Evolutionary conservation across 2,329 filamentous ascomycete species (phyloP).

Genomic region (Macroventuria anomochaeta): DNA sequence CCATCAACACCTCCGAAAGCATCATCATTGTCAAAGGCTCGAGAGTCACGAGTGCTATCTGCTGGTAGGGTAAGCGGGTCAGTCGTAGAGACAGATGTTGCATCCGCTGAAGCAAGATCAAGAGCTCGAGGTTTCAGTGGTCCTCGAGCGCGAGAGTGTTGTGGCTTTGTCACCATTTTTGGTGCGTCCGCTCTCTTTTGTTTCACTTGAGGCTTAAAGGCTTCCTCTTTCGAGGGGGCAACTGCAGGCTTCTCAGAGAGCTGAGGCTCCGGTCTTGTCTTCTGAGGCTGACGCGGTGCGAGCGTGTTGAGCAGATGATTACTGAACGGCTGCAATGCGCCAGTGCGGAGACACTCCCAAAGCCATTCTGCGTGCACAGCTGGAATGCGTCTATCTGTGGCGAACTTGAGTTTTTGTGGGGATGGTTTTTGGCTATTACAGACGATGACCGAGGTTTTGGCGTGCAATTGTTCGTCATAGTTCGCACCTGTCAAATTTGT

Average conservation of each 20-base stretch:
- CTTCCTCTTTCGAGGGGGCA: constrained; percentile 33
- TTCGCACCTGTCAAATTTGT: constrained; percentile 63
- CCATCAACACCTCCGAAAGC: constrained; percentile 29
- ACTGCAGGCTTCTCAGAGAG: constrained; percentile 26
- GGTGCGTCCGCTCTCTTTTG: constrained; percentile 29
- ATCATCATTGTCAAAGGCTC: constrained; percentile 21
- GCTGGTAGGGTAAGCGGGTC: constrained; percentile 22
- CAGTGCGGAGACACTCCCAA: constrained; percentile 73
- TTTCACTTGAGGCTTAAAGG: constrained; percentile 26
- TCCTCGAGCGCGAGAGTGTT: constrained; percentile 13
- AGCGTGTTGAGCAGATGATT: constrained; percentile 46
- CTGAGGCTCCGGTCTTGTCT: constrained; percentile 18
- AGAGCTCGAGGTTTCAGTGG: constrained; percentile 29
- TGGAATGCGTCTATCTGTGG: constrained; percentile 75
- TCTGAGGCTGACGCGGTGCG: constrained; percentile 23
- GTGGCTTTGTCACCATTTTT: constrained; percentile 25
- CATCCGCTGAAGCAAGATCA: constrained; percentile 34
- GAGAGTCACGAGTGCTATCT: constrained; percentile 14
- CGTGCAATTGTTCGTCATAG: constrained; percentile 79
- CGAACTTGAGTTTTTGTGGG: constrained; percentile 80
- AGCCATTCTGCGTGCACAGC: constrained; percentile 86
- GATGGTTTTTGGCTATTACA: constrained; percentile 65
- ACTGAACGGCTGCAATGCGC: constrained; percentile 57
- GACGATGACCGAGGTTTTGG: constrained; percentile 77
- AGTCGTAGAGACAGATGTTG: constrained; percentile 29